phyloP scores from a whole-genome alignment of 371 early-diverging fungal genomes.

The Mucor piriformis region DNA sequence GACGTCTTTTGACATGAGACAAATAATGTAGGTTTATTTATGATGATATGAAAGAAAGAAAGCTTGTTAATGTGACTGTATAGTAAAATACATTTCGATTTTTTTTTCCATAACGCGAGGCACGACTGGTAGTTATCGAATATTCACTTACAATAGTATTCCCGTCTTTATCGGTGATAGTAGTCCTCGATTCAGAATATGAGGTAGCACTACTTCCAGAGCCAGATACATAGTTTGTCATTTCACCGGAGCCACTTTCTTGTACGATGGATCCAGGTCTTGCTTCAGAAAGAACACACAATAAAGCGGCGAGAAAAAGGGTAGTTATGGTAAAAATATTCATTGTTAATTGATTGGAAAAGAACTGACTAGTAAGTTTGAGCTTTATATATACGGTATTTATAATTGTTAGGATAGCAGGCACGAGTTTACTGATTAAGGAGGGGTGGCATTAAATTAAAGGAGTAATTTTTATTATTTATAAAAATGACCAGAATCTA shows the following conservation, averaged over 20 bases:
- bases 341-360: background rate
- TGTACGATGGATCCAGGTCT: background rate
- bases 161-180: constrained; percentile 4
- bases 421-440: background rate
- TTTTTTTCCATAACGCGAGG: no score
- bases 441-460: background rate
- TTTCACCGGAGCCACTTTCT: background rate
- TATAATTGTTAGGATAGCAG: background rate
- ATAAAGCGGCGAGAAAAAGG: background rate
- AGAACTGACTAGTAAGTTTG: background rate
- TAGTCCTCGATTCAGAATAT: background rate
- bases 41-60: no score
- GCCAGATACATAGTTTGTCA: constrained; percentile 9
- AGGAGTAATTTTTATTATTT: background rate
- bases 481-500: constrained; percentile 54
- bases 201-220: constrained; percentile 10
- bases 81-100: no score
- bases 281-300: background rate
- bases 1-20: no score
- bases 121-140: background rate
- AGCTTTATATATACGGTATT: background rate
- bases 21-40: no score
- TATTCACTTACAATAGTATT: constrained; percentile 7
- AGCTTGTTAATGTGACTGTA: no score
- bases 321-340: background rate